Evolutionary conservation across 257 asterid genomes (phyloP), one percentile per base, ranked within the genome.

Genomic region (Solanum piurae): DNA sequence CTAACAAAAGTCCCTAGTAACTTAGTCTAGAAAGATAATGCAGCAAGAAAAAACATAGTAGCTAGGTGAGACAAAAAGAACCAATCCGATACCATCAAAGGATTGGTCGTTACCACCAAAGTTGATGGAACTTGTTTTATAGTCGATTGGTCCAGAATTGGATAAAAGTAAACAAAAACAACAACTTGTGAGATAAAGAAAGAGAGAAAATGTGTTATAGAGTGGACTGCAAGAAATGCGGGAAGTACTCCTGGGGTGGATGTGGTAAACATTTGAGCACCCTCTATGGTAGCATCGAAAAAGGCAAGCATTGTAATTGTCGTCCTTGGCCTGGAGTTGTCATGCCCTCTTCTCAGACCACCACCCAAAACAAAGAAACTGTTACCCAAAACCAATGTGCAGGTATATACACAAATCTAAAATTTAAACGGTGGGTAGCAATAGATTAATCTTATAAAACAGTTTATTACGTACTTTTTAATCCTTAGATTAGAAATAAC

Each of bases 301-400:
- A 92, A 10, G 98, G 97, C 52, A 93, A 93, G 84, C 98, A 92
- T 21, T 95, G 98, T 91, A 88, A 89, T 91, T 95, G 99, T 89
- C 93, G 91, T 38, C 89, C 96, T 86, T 96, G 99, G 98, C 98
- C 98, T 52, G 97, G 98, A 9, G 93, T 94, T 77, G 91, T 77
- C 85, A 88, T 90, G 40, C 27, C 60, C 79, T 91, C 94, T 29
- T 66, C 93, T 18, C 73, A 90, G 33, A 60, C 88, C 75, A 27
- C 21, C 2, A 36, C 60, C 33, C 92, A 84, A 25, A 29, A 23
- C 69, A 87, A 93, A 20, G 44, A 89, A n/a, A 64, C 33, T 69
- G 38, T 69, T 29, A 79, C 75, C 93, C 79, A 33, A 72, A 74
- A 36, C 82, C 75, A 92, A 18, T 64, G 90, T 84, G 7, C 18